Evolutionary conservation across 108 stramenopile genomes (phyloP).

Genomic region (Cyclotella sp.): DNA sequence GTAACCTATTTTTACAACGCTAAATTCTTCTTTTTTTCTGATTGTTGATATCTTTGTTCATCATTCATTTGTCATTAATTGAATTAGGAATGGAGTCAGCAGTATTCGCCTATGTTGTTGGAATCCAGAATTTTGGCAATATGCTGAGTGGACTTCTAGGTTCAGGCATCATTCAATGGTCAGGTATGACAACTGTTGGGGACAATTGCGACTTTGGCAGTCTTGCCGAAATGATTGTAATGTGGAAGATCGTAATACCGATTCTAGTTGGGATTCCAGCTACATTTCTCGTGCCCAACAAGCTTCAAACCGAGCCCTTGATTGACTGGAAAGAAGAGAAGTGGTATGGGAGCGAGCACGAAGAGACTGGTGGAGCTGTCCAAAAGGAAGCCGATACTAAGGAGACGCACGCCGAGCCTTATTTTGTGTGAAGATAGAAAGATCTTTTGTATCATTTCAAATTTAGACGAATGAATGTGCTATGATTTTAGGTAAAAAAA

Average conservation of each 20-base stretch:
- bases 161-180: conserved; percentile 51
- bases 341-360: conserved; percentile 37
- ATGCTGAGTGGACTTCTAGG: conserved; percentile 50
- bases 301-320: conserved; percentile 37
- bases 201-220: conserved; percentile 47
- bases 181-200: conserved; percentile 52
- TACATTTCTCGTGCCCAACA: conserved; percentile 35
- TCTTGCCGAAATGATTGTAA: conserved; percentile 36
- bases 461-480: not conserved
- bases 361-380: not conserved
- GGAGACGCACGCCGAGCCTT: not conserved
- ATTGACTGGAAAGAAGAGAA: conserved; percentile 34
- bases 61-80: not conserved
- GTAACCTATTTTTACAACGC: not conserved
- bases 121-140: conserved; percentile 48
- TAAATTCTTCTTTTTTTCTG: not conserved
- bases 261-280: conserved; percentile 35
- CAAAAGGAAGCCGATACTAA: not conserved
- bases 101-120: conserved; percentile 55
- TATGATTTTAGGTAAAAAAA: not conserved
- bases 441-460: not conserved
- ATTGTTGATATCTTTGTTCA: not conserved
- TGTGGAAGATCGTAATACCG: conserved; percentile 43
- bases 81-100: conserved; percentile 51
- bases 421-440: conserved; percentile 15